A percentile compares a stretch with the other conserved stretches of the same genome.
These are phyloP conservation scores for Albugo candida DNA, from an alignment of 352 stramenopile genomes.

Conservation along the genomic window DNA sequence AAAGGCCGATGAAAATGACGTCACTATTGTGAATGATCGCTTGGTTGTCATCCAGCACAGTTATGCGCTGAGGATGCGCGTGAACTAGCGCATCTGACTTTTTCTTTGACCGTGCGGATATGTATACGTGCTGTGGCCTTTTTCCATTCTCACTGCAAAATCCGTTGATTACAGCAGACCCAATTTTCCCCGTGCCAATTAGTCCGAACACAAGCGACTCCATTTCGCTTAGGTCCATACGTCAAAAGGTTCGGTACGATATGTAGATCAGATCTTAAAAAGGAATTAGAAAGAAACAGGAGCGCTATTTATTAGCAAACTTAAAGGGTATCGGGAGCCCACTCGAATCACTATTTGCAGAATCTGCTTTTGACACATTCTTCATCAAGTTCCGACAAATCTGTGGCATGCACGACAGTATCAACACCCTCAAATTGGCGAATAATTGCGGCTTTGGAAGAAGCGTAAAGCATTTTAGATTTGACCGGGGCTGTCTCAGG, in stretches of 20 bases:
- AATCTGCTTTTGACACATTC: constrained; percentile 68
- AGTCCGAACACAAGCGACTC: constrained; percentile 22
- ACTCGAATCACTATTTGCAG: constrained; percentile 24
- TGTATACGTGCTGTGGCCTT: constrained; percentile 48
- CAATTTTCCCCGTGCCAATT: constrained; percentile 74
- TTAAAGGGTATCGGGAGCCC: too few species aligned
- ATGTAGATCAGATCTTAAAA: too few species aligned
- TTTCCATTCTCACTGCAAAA: constrained; percentile 64
- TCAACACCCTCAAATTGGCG: constrained; percentile 85
- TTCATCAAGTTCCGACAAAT: constrained; percentile 70
- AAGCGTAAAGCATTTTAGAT: constrained; percentile 91
- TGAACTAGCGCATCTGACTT: constrained; percentile 57
- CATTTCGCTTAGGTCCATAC: too few species aligned
- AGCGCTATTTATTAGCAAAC: too few species aligned
- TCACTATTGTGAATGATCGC: constrained; percentile 68
- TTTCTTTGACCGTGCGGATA: constrained; percentile 47
- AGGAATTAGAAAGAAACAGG: too few species aligned
- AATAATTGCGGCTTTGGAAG: constrained; percentile 90
- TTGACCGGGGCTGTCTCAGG: constrained; percentile 85
- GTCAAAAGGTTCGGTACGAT: too few species aligned
- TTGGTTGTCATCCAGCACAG: constrained; percentile 46
- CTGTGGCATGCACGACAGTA: constrained; percentile 89
- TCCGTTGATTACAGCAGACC: constrained; percentile 56
- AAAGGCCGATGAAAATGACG: constrained; percentile 62
- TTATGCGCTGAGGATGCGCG: constrained; percentile 46